Evolutionary conservation across 2,329 filamentous ascomycete genomes (phyloP), one percentile per base, ranked within the genome.

Genomic region (Neofusicoccum umdonicola): DNA sequence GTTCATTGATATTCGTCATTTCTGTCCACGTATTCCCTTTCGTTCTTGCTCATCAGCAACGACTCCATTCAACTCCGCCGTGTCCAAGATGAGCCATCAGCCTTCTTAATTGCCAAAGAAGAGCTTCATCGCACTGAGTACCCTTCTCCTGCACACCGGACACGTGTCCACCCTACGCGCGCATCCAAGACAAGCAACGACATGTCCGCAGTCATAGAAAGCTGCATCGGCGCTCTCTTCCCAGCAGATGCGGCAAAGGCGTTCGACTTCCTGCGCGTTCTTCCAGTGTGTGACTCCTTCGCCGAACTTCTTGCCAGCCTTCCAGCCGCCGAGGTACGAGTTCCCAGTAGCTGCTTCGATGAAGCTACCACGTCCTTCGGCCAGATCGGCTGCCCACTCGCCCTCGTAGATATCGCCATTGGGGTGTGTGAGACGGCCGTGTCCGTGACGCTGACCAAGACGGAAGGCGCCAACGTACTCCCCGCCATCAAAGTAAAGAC

Each of bases 121-220:
- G 65, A 89, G 81, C 78, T 85, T 87, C 68, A 88, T 81, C 37
- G 86, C 82, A 60, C 77, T 83, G 67, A 84, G 72, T 19, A 88
- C 83, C 62, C 79, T 79, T 76, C 83, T 84, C 64, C 87, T 79
- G 72, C 87, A 89, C 27, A 88, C 84, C 1, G 87, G 87, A 68
- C 87, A 89, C 57, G 77, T 78, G 63, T 87, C 84, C 35, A 88
- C 82, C 70, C 84, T 81, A 58, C 79, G 79, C 12, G 87, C 86
- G 70, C 87, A 89, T n/a, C 76, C 77, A 65, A 85, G 76, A 67
- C 87, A 89, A 3, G 86, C 83, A 51, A 86, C 83, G 17, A 88
- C 84, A 70, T 89, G 87, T 0, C 87, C 87, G 68, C 87, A 89
- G 67, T 86, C 84, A 68, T 85, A 86, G 71, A 89, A 88, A 6